Conservation (phyloP, 768 basidiomycete genomes). For the Suillus discolor region DNA sequence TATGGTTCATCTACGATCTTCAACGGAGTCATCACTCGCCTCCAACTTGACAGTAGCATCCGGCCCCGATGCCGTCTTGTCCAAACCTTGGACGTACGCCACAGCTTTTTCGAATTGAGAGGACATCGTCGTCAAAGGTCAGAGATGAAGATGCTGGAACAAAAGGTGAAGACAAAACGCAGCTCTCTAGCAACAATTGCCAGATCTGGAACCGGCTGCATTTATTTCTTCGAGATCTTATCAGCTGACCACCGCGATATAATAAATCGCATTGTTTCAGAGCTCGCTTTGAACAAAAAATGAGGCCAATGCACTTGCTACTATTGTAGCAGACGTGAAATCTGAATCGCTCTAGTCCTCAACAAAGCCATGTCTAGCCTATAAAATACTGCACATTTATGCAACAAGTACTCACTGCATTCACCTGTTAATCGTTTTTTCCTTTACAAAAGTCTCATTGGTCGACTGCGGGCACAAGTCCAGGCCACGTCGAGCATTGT, state of each 20-base stretch:
- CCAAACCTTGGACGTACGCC: constrained; percentile 63
- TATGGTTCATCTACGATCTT: constrained; percentile 1
- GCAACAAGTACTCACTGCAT: neutral
- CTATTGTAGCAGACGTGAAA: neutral
- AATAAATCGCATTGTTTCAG: neutral
- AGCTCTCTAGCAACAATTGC: neutral
- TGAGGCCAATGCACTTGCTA: neutral
- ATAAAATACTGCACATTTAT: neutral
- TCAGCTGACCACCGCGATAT: neutral
- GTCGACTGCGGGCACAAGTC: neutral
- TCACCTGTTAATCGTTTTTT: neutral
- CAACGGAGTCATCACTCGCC: constrained; percentile 2
- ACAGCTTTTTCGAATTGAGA: constrained; percentile 80
- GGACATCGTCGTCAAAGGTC: constrained; percentile 52
- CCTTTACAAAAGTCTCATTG: neutral
- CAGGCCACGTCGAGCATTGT: neutral
- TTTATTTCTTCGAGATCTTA: no score
- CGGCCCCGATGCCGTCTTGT: constrained; percentile 77
- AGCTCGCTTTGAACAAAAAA: neutral
- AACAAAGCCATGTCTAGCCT: neutral
- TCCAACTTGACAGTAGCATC: constrained; percentile 2
- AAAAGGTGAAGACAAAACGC: neutral
- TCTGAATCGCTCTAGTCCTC: neutral
- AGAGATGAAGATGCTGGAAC: neutral
- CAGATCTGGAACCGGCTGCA: constrained; percentile 3